phyloP scores from a whole-genome alignment of 2,329 filamentous ascomycete species.

The Cladosporium sp. region DNA sequence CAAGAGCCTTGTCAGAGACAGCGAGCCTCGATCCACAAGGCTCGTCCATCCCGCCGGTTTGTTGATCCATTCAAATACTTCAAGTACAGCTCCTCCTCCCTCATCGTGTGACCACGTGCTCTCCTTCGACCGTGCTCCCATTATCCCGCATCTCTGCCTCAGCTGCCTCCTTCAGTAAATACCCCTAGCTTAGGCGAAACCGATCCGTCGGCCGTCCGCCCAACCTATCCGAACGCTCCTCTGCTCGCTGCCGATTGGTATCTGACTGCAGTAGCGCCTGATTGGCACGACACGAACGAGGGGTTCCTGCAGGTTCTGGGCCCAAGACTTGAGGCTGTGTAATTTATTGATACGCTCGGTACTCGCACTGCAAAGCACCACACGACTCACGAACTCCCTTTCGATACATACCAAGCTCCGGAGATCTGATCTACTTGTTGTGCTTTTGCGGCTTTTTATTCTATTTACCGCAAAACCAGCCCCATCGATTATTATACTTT shows the following conservation, averaged over 20 bases:
- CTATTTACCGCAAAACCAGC: neutral
- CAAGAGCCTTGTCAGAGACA: conserved; percentile 1
- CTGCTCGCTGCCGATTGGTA: conserved; percentile 15
- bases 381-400: neutral
- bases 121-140: neutral
- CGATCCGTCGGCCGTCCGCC: conserved; percentile 14
- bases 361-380: neutral
- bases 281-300: conserved; percentile 6
- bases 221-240: conserved; percentile 5
- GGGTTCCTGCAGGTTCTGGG: conserved; percentile 18
- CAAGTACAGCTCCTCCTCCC: neutral
- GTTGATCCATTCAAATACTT: conserved; percentile 3
- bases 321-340: conserved; percentile 18
- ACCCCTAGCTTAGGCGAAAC: conserved; percentile 13
- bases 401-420: neutral
- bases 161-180: neutral
- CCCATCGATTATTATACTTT: conserved; percentile 4
- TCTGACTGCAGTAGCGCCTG: conserved; percentile 15
- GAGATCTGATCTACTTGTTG: neutral
- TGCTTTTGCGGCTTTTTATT: conserved; percentile 7
- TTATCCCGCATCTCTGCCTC: conserved; percentile 5
- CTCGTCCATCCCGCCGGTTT: neutral
- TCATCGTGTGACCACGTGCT: conserved; percentile 2
- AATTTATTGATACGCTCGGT: conserved; percentile 11
- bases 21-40: conserved; percentile 6